phyloP scores from a whole-genome alignment of 257 asterid species.

The Prunella vulgaris region DNA sequence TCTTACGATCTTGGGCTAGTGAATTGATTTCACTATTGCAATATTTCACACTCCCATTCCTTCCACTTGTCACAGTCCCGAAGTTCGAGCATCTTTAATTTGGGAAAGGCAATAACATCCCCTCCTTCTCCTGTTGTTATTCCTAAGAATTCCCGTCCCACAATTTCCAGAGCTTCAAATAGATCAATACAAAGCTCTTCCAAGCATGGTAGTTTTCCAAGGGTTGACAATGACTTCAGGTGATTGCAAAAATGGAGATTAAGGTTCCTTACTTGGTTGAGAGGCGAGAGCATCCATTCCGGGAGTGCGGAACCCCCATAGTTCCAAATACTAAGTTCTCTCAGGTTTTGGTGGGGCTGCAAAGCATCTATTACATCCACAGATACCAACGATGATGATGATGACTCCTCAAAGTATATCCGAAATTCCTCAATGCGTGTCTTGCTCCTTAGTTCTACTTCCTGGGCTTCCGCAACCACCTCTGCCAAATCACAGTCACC shows the following conservation, averaged over 20 bases:
- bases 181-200: not conserved
- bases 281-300: not conserved
- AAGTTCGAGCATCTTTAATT: conserved; percentile 12
- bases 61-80: conserved; percentile 10
- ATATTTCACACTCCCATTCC: too few relatives aligned
- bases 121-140: not conserved
- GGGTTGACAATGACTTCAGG: not conserved
- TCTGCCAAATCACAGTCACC: not conserved
- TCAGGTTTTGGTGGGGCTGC: conserved; percentile 17
- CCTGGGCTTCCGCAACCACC: conserved; percentile 9
- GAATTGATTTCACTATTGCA: too few relatives aligned
- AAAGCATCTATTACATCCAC: conserved; percentile 15
- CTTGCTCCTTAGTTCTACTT: conserved; percentile 12
- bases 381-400: not conserved
- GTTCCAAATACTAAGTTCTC: not conserved
- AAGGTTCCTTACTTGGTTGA: not conserved
- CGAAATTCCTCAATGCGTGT: not conserved
- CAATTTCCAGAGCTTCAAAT: not conserved
- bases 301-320: not conserved
- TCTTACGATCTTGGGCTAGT: too few relatives aligned
- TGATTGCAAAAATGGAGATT: not conserved
- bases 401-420: not conserved
- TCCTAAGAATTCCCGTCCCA: conserved; percentile 27
- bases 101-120: conserved; percentile 9
- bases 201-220: conserved; percentile 18